Evolutionary conservation across 306 rosid genomes (phyloP).

Genomic region (Canavalia ensiformis): DNA sequence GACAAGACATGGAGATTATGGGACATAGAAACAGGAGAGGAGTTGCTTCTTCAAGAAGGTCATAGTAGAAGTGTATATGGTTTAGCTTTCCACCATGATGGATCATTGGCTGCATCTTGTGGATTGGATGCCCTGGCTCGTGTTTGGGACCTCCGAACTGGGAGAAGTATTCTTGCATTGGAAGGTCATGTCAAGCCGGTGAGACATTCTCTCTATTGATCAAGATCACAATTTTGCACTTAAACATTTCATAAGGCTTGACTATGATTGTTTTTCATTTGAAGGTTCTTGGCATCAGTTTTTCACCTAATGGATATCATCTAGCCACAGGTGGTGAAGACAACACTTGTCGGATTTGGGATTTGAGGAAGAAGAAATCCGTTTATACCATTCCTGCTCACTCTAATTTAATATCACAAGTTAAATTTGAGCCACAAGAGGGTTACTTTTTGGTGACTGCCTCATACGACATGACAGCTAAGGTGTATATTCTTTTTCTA

Average conservation of each 20-base stretch:
- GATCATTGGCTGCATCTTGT: conserved; percentile 92
- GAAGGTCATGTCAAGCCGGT: conserved; percentile 98
- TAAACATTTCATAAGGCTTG: conserved; percentile 16
- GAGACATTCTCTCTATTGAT: conserved; percentile 40
- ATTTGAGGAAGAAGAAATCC: conserved; percentile 90
- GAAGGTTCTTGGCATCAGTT: conserved; percentile 85
- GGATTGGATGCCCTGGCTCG: conserved; percentile 92
- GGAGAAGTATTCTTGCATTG: conserved; percentile 89
- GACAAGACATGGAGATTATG: conserved; percentile 99
- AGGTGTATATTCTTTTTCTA: conserved; percentile 61
- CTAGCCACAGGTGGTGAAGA: conserved; percentile 95
- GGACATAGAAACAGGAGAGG: conserved; percentile 89
- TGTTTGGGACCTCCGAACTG: conserved; percentile 97
- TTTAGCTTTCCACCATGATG: conserved; percentile 85
- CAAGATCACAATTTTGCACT: conserved; percentile 1
- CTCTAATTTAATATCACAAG: conserved; percentile 89
- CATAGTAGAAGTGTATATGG: conserved; percentile 91
- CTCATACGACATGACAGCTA: conserved; percentile 92
- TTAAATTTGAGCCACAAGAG: conserved; percentile 93
- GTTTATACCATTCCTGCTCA: conserved; percentile 91
- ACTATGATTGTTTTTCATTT: conserved; percentile 44
- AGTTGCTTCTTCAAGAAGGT: conserved; percentile 97
- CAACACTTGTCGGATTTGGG: conserved; percentile 94
- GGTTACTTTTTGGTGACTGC: conserved; percentile 96
- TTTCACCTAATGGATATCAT: conserved; percentile 92